phyloP scores from a whole-genome alignment of 75 land plant species.

The Cunninghamia lanceolata region DNA sequence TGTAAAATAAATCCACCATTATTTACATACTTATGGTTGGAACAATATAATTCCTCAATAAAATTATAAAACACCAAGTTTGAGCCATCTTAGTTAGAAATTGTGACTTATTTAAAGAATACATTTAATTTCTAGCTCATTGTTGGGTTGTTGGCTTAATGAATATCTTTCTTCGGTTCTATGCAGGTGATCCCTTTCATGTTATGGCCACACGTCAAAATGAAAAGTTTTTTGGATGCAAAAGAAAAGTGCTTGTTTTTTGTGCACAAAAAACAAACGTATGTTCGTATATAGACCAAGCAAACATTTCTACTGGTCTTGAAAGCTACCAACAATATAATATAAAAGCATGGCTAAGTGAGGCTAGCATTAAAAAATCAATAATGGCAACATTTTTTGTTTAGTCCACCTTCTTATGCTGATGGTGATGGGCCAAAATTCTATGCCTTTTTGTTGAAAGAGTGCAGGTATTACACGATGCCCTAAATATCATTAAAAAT shows the following conservation, averaged over 20 bases:
- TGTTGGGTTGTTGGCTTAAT: neutral
- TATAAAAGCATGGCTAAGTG: neutral
- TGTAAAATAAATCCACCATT: too few species aligned
- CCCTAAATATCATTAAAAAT: neutral
- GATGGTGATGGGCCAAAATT: slow-evolving; percentile 56
- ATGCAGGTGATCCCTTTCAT: neutral
- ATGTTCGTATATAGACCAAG: neutral
- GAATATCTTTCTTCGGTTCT: neutral
- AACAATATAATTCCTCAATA: too few species aligned
- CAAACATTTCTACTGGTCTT: neutral
- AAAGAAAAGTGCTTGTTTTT: neutral
- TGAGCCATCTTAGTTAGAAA: too few species aligned
- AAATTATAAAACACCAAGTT: too few species aligned
- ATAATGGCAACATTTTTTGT: slow-evolving; percentile 17
- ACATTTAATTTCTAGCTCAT: too few species aligned
- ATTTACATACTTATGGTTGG: too few species aligned
- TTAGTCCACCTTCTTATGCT: slow-evolving; percentile 46
- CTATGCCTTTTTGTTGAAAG: slow-evolving; percentile 58
- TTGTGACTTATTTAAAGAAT: too few species aligned
- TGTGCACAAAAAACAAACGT: neutral
- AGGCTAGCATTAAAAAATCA: neutral
- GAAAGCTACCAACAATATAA: neutral
- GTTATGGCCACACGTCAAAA: neutral
- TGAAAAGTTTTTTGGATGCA: neutral
- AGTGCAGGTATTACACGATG: slow-evolving; percentile 50